Base-by-base conservation (phyloP, 1,284 basidiomycete genomes). In the Volvariella volvacea region DNA sequence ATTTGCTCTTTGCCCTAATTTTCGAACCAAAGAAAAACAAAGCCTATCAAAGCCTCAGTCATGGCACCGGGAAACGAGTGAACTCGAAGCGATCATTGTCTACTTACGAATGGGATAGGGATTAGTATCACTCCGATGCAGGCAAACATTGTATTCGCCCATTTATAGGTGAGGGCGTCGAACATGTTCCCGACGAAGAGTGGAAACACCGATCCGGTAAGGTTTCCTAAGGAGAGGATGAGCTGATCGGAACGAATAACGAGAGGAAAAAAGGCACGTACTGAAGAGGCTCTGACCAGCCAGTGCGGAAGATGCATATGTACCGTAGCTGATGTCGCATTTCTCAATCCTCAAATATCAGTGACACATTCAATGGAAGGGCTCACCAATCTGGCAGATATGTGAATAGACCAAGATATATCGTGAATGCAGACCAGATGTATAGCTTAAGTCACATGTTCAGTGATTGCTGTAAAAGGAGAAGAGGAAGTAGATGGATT, bases 281-380 rank as follows among this genome's bases (percentile, higher is more conserved):
- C 83, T 71, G 49, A 70, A 74, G 21, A 86, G 63, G 58, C 76
- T 82, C 59, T 85, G 84, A 0, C 80, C 84, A 1, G 84, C 83
- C 25, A 86, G 62, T 1, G 83, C 83, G 1, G 80, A 83, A 0
- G 79, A 83, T 6, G 83, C 84, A 49, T 80, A 87, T 1, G 74
- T 66, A 0, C 76, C 76, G 46, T 82, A 80, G 51, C 76, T 79
- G 37, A 16, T 37, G 14, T 17, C 22, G 36, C 34, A 1, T 28
- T 4, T 20, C 21, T 10, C 7, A 8, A 37, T 21, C 9, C 41
- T 9, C 1, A 20, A 20, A 20, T 10, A 32, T 36, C 36, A 28
- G 7, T n/a, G n/a, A n/a, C n/a, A n/a, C n/a, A n/a, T n/a, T n/a
- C n/a, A n/a, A n/a, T n/a, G n/a, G n/a, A n/a, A n/a, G n/a, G 10